Evolutionary conservation across 106 monocot genomes (phyloP).

Genomic region (Dendrobium nobile): DNA sequence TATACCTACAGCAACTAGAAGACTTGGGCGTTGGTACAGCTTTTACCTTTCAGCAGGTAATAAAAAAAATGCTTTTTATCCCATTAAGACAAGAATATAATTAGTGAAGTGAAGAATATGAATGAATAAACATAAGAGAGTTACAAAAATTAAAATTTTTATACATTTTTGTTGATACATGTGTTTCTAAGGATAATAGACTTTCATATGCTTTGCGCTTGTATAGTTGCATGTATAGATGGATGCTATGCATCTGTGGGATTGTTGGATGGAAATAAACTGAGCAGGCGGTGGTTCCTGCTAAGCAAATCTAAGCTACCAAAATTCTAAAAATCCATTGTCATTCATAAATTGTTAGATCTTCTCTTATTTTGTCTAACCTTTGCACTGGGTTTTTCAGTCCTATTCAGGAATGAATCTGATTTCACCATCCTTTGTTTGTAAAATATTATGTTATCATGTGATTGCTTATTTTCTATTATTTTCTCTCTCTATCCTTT

Average conservation of each 20-base stretch:
- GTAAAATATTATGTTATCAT: not conserved
- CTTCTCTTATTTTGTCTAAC: not conserved
- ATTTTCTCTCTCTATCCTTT: not conserved
- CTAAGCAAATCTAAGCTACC: not conserved
- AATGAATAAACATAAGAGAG: not conserved
- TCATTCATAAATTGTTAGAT: not conserved
- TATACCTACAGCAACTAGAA: slow-evolving; percentile 2
- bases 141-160: not conserved
- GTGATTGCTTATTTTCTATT: not conserved
- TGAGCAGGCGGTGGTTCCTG: not conserved
- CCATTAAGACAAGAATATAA: not conserved
- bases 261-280: not conserved
- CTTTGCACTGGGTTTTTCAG: not conserved
- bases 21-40: slow-evolving; percentile 1
- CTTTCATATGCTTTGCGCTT: not conserved
- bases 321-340: not conserved
- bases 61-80: not conserved
- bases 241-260: not conserved
- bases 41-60: slow-evolving; percentile 12
- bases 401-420: not conserved
- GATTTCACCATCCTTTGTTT: not conserved
- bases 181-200: not conserved
- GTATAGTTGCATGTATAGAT: not conserved
- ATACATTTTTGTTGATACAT: not conserved
- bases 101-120: not conserved